Evolutionary conservation across 2,329 filamentous ascomycete genomes (phyloP), one percentile per base, ranked within the genome.

Genomic region (Aspergillus brunneoviolaceus): DNA sequence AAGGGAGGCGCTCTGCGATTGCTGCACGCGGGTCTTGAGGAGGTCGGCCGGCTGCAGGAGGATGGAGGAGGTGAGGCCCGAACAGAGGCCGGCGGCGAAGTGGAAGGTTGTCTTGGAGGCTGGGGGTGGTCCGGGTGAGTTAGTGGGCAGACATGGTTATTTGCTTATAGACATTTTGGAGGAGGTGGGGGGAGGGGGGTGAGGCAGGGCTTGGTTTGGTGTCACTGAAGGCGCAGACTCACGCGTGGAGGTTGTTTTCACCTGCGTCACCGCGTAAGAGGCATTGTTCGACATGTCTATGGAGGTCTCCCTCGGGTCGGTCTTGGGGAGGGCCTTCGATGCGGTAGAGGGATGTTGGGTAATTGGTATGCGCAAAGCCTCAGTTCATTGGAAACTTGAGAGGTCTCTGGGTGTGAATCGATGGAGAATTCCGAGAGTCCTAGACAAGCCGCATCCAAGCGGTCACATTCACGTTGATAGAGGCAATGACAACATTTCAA

Each of bases 41-140:
- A 99, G 88, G 78, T 99, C 95, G 70, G 95, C 90, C 27, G 95
- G 95, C 77, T 99, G 95, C 16, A 99, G 85, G 58, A 98, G 87
- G 61, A 96, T 87, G 58, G 95, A 93, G 55, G 92, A 95, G 65
- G 91, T 85, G 54, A 96, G 84, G 69, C 95, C 95, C 7, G 93
- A 97, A 70, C 87, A 86, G 58, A 98, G 85, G 64, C 95, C 95
- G 64, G 93, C 94, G 67, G 89, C 78, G 76, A 98, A 96, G 79
- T 98, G 95, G 75, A 91, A 92, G 66, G 85, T 72, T 5, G 78
- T 76, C 70, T 78, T 77, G 23, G 75, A 77, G 52, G 74, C 76
- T 78, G 49, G 10, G 33, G 16, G 16, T 19, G 19, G 14, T 4
- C 3, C 12, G 16, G 14, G 19, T 16, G 19, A 5, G 31, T 53